Evolutionary conservation across 2,329 filamentous ascomycete genomes (phyloP).

Genomic region (Fusarium scirpi): DNA sequence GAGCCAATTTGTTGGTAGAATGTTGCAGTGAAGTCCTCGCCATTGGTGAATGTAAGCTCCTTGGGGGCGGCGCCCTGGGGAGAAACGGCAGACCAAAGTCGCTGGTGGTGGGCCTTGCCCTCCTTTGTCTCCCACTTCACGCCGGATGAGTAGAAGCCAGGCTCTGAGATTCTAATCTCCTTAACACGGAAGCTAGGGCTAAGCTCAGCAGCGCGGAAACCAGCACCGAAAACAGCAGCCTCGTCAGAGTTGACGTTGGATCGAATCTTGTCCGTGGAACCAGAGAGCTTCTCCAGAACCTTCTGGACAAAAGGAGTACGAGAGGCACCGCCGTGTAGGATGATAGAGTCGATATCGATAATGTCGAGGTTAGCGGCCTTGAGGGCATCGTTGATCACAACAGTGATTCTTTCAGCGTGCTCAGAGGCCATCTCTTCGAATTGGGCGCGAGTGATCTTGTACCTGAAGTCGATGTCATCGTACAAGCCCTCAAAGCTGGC

Average conservation of each 20-base stretch:
- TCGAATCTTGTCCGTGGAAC: slow-evolving; percentile 81
- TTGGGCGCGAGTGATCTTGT: slow-evolving; percentile 82
- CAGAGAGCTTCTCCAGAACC: slow-evolving; percentile 80
- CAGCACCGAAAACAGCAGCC: slow-evolving; percentile 94
- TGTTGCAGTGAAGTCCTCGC: slow-evolving; percentile 81
- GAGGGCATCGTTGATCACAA: slow-evolving; percentile 80
- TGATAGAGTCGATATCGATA: slow-evolving; percentile 85
- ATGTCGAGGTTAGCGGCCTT: slow-evolving; percentile 78
- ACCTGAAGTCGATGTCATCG: slow-evolving; percentile 92
- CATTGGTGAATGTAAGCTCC: slow-evolving; percentile 85
- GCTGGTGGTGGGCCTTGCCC: slow-evolving; percentile 79
- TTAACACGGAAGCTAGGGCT: slow-evolving; percentile 98
- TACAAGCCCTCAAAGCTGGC: slow-evolving; percentile 89
- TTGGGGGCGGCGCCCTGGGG: slow-evolving; percentile 81
- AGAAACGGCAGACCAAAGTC: slow-evolving; percentile 84
- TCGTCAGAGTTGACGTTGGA: slow-evolving; percentile 98
- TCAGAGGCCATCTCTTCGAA: slow-evolving; percentile 83
- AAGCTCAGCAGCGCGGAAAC: slow-evolving; percentile 90
- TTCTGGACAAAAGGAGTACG: slow-evolving; percentile 96
- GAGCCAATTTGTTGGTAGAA: slow-evolving; percentile 79
- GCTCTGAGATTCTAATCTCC: slow-evolving; percentile 89
- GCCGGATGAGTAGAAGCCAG: slow-evolving; percentile 77
- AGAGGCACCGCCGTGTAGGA: slow-evolving; percentile 90
- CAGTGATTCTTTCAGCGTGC: slow-evolving; percentile 75
- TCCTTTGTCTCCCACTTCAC: slow-evolving; percentile 79